phyloP scores from a whole-genome alignment of 2,329 filamentous ascomycete species.

The Penicillium sp. region DNA sequence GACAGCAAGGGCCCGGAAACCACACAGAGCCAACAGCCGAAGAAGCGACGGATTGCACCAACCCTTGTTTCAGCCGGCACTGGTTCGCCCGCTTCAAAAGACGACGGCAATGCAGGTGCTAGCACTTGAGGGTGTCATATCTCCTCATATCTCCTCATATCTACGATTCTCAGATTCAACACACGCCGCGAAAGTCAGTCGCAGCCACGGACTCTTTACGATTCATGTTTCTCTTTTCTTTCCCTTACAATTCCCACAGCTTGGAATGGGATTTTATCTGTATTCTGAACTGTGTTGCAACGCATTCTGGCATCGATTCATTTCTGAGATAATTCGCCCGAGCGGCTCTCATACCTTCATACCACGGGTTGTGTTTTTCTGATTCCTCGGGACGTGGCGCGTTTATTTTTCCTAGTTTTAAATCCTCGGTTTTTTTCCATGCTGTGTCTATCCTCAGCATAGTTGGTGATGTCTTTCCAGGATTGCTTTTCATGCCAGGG shows the following conservation, averaged over 20 bases:
- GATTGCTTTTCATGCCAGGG: not conserved
- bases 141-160: not conserved
- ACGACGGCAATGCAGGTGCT: not conserved
- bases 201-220: conserved; percentile 10
- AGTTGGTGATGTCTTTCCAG: not conserved
- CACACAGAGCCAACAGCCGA: conserved; percentile 49
- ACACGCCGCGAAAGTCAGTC: not conserved
- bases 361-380: too few relatives aligned
- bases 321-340: not conserved
- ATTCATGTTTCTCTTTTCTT: conserved; percentile 19
- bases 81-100: conserved; percentile 11
- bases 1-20: conserved; percentile 37
- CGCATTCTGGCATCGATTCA: not conserved
- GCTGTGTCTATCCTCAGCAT: not conserved
- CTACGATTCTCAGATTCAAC: not conserved
- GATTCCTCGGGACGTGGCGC: not conserved
- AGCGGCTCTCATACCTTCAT: not conserved
- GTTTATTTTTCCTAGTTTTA: not conserved
- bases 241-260: conserved; percentile 5
- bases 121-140: not conserved
- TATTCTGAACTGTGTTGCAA: not conserved
- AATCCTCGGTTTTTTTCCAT: not conserved
- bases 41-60: conserved; percentile 66
- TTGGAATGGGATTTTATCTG: not conserved
- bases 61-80: conserved; percentile 50